Evolutionary conservation across 1,284 basidiomycete genomes (phyloP).

Genomic region (Cutaneotrichosporon cutaneum): DNA sequence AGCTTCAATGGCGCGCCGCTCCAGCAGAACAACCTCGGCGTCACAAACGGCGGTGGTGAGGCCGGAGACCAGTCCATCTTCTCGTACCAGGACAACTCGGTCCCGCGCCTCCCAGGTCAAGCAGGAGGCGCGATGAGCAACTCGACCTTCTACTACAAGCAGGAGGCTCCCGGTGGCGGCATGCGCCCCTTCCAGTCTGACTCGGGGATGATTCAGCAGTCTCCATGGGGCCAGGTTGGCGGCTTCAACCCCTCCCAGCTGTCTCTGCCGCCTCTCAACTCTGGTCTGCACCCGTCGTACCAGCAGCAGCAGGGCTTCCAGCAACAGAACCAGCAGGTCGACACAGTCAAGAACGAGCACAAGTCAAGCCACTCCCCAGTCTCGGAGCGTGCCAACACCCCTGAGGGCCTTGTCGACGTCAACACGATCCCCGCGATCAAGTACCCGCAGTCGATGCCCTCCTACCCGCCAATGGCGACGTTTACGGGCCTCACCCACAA

Average conservation of each 20-base stretch:
- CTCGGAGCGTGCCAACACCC: constrained; percentile 19
- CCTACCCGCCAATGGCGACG: constrained; percentile 19
- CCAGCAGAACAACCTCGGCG: constrained; percentile 14
- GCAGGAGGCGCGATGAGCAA: constrained; percentile 19
- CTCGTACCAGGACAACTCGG: constrained; percentile 21
- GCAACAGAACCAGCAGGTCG: constrained; percentile 6
- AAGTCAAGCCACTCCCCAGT: constrained; percentile 15
- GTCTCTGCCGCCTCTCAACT: constrained; percentile 25
- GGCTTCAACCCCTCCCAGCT: constrained; percentile 37
- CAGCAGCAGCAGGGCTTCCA: constrained; percentile 8
- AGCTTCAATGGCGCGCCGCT: constrained; percentile 11
- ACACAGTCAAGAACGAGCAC: constrained; percentile 10
- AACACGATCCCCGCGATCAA: constrained; percentile 34
- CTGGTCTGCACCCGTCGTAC: constrained; percentile 27
- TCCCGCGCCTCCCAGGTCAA: constrained; percentile 19
- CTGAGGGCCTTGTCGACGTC: constrained; percentile 34
- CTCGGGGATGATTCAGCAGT: constrained; percentile 12
- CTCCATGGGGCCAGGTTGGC: constrained; percentile 24
- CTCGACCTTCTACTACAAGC: constrained; percentile 23
- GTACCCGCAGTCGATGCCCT: constrained; percentile 18
- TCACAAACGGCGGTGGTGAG: constrained; percentile 2
- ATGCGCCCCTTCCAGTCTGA: constrained; percentile 17
- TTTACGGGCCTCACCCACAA: constrained; percentile 15
- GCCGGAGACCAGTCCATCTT: constrained; percentile 21
- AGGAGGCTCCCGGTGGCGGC: constrained; percentile 9